A percentile compares a stretch with the other conserved stretches of the same genome.
Evolutionary conservation across 805 yeast genomes (phyloP).

Genomic region (Sugiyamaella lignohabitans): DNA sequence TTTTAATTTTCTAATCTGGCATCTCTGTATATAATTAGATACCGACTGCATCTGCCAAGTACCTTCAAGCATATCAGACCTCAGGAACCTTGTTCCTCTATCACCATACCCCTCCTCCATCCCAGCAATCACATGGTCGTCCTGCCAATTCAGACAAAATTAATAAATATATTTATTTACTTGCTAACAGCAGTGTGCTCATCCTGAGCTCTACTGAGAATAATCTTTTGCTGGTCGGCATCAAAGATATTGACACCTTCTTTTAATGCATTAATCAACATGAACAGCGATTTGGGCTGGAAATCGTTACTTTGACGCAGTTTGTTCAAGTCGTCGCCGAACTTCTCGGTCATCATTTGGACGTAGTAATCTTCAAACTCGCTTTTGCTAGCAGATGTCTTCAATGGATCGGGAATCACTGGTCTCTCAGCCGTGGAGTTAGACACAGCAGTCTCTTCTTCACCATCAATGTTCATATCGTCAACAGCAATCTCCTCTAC

Average conservation of each 20-base stretch:
- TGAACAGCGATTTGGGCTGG: slow-evolving; percentile 27
- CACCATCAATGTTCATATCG: slow-evolving; percentile 17
- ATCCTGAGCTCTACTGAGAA: slow-evolving; percentile 6
- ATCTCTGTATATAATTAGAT: not conserved
- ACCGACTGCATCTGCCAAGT: not conserved
- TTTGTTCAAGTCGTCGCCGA: slow-evolving; percentile 39
- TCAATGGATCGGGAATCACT: slow-evolving; percentile 7
- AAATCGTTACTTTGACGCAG: slow-evolving; percentile 42
- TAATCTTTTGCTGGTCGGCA: slow-evolving; percentile 25
- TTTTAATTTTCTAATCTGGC: slow-evolving; percentile 6
- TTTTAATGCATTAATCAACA: slow-evolving; percentile 33
- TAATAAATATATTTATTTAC: no score
- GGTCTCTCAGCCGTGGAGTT: not conserved
- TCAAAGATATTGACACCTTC: slow-evolving; percentile 35
- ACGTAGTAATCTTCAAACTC: slow-evolving; percentile 37
- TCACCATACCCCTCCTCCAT: no score
- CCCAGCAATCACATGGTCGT: no score
- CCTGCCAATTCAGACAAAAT: no score
- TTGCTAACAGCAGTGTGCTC: no score
- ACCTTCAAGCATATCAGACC: no score
- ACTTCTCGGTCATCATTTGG: slow-evolving; percentile 39
- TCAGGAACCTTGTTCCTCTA: no score
- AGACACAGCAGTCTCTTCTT: slow-evolving; percentile 6
- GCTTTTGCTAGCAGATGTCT: slow-evolving; percentile 1
- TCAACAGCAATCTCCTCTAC: not conserved